Evolutionary conservation across 2,329 filamentous ascomycete species (phyloP).

Genomic region (Pyrenochaeta sp.): DNA sequence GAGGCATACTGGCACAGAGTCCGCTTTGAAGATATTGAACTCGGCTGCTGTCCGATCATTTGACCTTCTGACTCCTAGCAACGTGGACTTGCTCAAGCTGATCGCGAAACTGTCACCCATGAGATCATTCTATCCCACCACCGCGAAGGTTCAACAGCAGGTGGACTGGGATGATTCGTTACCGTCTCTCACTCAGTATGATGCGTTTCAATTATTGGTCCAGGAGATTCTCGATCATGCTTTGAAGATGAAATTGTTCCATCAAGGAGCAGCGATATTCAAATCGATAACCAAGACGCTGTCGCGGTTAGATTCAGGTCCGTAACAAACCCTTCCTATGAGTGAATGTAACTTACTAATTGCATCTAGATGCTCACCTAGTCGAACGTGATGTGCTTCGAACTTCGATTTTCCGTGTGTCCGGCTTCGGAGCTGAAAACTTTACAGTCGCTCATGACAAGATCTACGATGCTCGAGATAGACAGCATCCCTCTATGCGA

Average conservation of each 20-base stretch:
- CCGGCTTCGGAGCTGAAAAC: conserved; percentile 43
- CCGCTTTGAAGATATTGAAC: conserved; percentile 58
- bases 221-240: conserved; percentile 34
- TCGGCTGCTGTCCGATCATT: conserved; percentile 61
- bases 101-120: conserved; percentile 45
- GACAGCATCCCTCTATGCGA: conserved; percentile 3
- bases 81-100: conserved; percentile 24
- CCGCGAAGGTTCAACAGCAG: conserved; percentile 53
- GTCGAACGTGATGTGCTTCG: conserved; percentile 39
- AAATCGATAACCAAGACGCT: conserved; percentile 1
- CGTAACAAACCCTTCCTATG: too few species aligned
- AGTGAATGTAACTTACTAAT: background rate
- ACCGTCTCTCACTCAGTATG: conserved; percentile 43
- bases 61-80: conserved; percentile 37
- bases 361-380: conserved; percentile 17
- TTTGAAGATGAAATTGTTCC: conserved; percentile 19
- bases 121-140: conserved; percentile 54
- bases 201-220: conserved; percentile 29
- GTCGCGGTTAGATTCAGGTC: background rate
- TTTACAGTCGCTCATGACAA: conserved; percentile 28
- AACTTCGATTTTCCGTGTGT: conserved; percentile 33
- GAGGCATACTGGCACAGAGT: conserved; percentile 61
- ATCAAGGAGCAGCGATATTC: conserved; percentile 8
- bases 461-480: conserved; percentile 28
- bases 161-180: conserved; percentile 53